phyloP scores from a whole-genome alignment of 2,329 filamentous ascomycete species.

The Cadophora malorum region DNA sequence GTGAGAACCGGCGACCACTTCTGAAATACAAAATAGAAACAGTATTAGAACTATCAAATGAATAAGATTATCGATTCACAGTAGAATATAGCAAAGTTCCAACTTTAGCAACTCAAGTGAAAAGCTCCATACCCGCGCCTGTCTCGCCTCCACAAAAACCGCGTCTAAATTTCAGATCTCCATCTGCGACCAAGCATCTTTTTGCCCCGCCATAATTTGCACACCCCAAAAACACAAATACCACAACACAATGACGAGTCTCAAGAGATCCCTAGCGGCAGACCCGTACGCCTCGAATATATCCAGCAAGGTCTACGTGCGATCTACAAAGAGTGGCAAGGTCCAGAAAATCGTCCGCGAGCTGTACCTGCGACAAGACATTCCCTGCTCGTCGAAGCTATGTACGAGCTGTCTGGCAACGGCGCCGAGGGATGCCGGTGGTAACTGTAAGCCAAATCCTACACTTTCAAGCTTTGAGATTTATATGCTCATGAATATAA shows the following conservation, averaged over 20 bases:
- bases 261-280: conserved; percentile 62
- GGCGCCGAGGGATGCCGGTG: conserved; percentile 80
- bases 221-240: not conserved
- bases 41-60: too few species aligned
- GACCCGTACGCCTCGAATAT: conserved; percentile 72
- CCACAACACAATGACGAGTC: conserved; percentile 61
- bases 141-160: conserved; percentile 20
- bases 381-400: conserved; percentile 92
- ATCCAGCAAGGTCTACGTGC: conserved; percentile 93
- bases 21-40: too few species aligned
- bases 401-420: conserved; percentile 77
- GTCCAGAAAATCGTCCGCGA: conserved; percentile 99
- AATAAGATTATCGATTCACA: too few species aligned
- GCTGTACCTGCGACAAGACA: conserved; percentile 93
- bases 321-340: conserved; percentile 94
- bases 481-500: not conserved
- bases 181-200: not conserved
- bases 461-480: not conserved
- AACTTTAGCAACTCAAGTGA: not conserved
- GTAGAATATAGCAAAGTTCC: too few species aligned
- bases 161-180: conserved; percentile 29
- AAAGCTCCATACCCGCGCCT: not conserved
- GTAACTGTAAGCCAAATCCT: conserved; percentile 64
- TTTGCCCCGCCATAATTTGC: conserved; percentile 20
- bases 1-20: too few species aligned